Percentiles rank a stretch among this genome's conserved stretches.
Conservation (phyloP, 768 basidiomycete genomes). For the Lactarius psammicola region DNA sequence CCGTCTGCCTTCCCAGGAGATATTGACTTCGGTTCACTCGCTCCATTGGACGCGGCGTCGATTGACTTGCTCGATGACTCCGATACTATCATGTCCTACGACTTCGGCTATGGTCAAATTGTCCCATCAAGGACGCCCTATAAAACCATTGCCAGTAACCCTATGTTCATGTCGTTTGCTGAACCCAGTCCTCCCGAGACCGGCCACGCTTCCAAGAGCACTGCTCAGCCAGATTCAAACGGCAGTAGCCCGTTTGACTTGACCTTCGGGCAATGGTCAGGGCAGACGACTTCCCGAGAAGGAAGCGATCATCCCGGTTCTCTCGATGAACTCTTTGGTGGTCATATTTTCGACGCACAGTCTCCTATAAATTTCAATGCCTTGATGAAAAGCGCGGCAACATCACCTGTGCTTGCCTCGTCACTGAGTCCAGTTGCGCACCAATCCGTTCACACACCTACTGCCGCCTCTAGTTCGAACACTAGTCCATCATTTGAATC, state of each 20-base stretch:
- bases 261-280: constrained; percentile 39
- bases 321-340: constrained; percentile 50
- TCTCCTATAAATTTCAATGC: constrained; percentile 25
- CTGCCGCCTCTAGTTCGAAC: constrained; percentile 23
- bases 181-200: constrained; percentile 37
- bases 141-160: constrained; percentile 81
- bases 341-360: constrained; percentile 37
- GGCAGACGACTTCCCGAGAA: constrained; percentile 32
- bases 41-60: constrained; percentile 66
- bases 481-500: constrained; percentile 31
- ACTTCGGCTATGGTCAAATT: constrained; percentile 46
- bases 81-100: constrained; percentile 28
- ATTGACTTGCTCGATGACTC: constrained; percentile 64
- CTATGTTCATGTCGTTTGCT: constrained; percentile 81
- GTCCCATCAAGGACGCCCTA: constrained; percentile 51
- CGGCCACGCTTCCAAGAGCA: constrained; percentile 23
- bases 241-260: constrained; percentile 44
- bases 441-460: constrained; percentile 31
- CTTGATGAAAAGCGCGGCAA: constrained; percentile 26
- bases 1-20: constrained; percentile 33
- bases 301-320: constrained; percentile 38
- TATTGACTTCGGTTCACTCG: constrained; percentile 63
- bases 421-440: constrained; percentile 58
- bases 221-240: constrained; percentile 16
- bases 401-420: constrained; percentile 30